These are phyloP conservation scores for Alnus glutinosa DNA, from an alignment of 306 rosid genomes.

Conservation along the genomic window DNA sequence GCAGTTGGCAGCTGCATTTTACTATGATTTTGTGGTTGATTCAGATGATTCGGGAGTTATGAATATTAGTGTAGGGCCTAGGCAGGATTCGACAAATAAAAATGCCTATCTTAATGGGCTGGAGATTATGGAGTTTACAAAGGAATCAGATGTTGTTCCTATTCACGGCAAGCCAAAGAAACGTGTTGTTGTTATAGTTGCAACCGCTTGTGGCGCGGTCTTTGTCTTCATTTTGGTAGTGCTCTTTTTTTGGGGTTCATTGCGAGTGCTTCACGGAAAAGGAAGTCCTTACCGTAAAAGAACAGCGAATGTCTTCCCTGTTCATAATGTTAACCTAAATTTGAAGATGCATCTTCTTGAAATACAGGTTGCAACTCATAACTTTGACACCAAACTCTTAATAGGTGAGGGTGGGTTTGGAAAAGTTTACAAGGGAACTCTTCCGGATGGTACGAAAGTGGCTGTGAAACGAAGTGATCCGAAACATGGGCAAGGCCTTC, in stretches of 20 bases:
- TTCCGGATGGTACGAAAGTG: conserved; percentile 37
- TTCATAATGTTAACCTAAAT: conserved; percentile 37
- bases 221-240: conserved; percentile 15
- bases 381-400: conserved; percentile 31
- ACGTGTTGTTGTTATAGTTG: conserved; percentile 14
- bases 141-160: background rate
- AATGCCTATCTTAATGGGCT: conserved; percentile 42
- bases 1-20: conserved; percentile 8
- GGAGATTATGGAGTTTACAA: conserved; percentile 39
- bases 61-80: conserved; percentile 7
- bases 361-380: conserved; percentile 40
- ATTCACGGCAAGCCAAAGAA: background rate
- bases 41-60: conserved; percentile 31
- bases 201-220: conserved; percentile 31
- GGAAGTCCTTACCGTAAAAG: conserved; percentile 38
- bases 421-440: conserved; percentile 46
- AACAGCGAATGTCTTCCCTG: conserved; percentile 32
- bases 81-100: fast-evolving
- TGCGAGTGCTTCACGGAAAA: conserved; percentile 25
- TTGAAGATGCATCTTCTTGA: conserved; percentile 42
- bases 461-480: conserved; percentile 58
- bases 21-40: conserved; percentile 34
- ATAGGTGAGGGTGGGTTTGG: conserved; percentile 66
- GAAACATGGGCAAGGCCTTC: conserved; percentile 51
- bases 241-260: conserved; percentile 30